Evolutionary conservation across 1,139 yeast species (phyloP).

Genomic region (Zygosaccharomyces sapae): DNA sequence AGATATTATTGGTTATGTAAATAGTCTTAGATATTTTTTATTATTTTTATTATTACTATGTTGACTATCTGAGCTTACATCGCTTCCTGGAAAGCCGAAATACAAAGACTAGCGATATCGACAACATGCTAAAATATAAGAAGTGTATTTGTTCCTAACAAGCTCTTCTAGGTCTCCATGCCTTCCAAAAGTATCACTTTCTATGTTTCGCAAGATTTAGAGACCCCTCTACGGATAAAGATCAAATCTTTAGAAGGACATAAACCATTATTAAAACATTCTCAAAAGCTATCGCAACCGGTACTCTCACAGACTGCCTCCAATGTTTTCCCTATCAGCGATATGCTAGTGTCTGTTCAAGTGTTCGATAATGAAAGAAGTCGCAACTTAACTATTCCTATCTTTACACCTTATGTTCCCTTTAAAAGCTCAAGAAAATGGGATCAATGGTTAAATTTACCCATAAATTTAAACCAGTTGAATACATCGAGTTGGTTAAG

Average conservation of each 20-base stretch:
- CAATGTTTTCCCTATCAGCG: slow-evolving; percentile 49
- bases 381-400: slow-evolving; percentile 53
- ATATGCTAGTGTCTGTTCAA: slow-evolving; percentile 58
- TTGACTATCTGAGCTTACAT: not conserved
- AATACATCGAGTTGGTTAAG: slow-evolving; percentile 58
- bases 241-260: slow-evolving; percentile 48
- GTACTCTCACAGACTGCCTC: slow-evolving; percentile 48
- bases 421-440: slow-evolving; percentile 48
- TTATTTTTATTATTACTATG: not conserved
- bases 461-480: slow-evolving; percentile 66
- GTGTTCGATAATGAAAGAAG: slow-evolving; percentile 56
- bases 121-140: no score
- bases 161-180: slow-evolving; percentile 27
- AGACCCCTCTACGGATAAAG: slow-evolving; percentile 51
- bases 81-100: not conserved
- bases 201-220: slow-evolving; percentile 71
- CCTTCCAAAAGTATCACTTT: slow-evolving; percentile 54
- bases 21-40: not conserved
- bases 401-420: slow-evolving; percentile 60
- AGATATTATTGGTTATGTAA: slow-evolving; percentile 1
- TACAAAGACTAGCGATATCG: no score
- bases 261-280: slow-evolving; percentile 45
- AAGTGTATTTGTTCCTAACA: not conserved
- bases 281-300: slow-evolving; percentile 56
- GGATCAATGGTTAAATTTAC: slow-evolving; percentile 65